These are phyloP conservation scores for Salvia hispanica DNA, from an alignment of 257 asterid genomes.

Conservation along the genomic window DNA sequence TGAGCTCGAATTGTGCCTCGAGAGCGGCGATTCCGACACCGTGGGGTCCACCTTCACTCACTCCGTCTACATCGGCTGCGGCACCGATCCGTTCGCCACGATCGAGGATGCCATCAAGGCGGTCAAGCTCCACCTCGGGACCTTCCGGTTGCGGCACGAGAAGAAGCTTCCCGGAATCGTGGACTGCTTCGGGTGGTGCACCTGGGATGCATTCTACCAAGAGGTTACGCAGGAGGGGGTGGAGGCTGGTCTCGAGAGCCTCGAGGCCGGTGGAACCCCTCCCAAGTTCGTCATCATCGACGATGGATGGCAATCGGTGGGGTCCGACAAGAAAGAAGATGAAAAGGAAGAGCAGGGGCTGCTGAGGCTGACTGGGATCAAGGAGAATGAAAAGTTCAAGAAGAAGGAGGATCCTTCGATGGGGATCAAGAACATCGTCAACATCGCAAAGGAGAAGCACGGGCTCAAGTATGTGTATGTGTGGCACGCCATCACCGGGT, in stretches of 20 bases:
- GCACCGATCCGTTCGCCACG: slow-evolving; percentile 62
- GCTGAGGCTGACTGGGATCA: slow-evolving; percentile 68
- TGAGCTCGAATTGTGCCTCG: slow-evolving; percentile 73
- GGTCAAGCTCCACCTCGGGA: slow-evolving; percentile 59
- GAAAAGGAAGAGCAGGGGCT: slow-evolving; percentile 34
- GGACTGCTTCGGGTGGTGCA: slow-evolving; percentile 88
- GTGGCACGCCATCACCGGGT: slow-evolving; percentile 88
- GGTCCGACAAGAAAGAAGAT: slow-evolving; percentile 34
- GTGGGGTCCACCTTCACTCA: slow-evolving; percentile 56
- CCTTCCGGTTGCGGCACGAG: slow-evolving; percentile 62
- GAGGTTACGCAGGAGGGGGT: slow-evolving; percentile 87
- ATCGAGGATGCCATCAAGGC: slow-evolving; percentile 65
- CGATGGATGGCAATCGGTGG: slow-evolving; percentile 88
- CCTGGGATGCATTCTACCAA: slow-evolving; percentile 90
- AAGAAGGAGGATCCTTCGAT: slow-evolving; percentile 53
- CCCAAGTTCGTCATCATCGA: slow-evolving; percentile 82
- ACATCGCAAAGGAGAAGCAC: slow-evolving; percentile 66
- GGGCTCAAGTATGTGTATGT: slow-evolving; percentile 72
- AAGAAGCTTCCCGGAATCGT: slow-evolving; percentile 72
- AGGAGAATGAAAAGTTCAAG: slow-evolving; percentile 72
- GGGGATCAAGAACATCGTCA: slow-evolving; percentile 73
- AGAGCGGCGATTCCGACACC: slow-evolving; percentile 67
- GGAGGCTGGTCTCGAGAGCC: slow-evolving; percentile 71
- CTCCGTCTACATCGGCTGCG: slow-evolving; percentile 61
- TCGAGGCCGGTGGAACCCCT: slow-evolving; percentile 63